Evolutionary conservation across 768 basidiomycete species (phyloP).

Genomic region (Kwoniella sp.): DNA sequence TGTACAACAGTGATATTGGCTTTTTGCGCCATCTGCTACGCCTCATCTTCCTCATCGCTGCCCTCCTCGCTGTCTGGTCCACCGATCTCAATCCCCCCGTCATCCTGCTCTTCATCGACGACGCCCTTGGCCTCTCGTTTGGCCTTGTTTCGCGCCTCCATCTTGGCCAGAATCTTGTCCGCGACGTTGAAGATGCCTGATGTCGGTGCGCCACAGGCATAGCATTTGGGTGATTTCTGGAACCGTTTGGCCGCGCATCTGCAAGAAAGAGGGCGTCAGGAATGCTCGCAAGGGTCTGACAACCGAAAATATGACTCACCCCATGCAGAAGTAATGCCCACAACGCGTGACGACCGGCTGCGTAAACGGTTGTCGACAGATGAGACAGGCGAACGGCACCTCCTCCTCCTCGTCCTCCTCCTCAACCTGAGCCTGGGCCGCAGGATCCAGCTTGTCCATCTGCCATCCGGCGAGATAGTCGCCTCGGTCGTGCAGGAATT

Average conservation of each 20-base stretch:
- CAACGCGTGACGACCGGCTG: slow-evolving; percentile 95
- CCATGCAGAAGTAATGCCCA: slow-evolving; percentile 91
- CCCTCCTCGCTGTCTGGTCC: slow-evolving; percentile 21
- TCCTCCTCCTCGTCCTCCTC: slow-evolving; percentile 65
- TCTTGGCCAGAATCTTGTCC: slow-evolving; percentile 86
- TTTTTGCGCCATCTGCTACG: background rate
- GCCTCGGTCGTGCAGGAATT: slow-evolving; percentile 96
- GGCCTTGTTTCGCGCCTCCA: slow-evolving; percentile 66
- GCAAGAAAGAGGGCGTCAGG: background rate
- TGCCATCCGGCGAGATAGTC: slow-evolving; percentile 94
- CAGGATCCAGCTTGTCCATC: slow-evolving; percentile 82
- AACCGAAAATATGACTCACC: slow-evolving; percentile 45
- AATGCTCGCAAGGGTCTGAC: background rate
- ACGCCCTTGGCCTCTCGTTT: slow-evolving; percentile 54
- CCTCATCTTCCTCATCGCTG: slow-evolving; percentile 18
- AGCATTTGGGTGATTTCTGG: slow-evolving; percentile 80
- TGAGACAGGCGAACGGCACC: slow-evolving; percentile 95
- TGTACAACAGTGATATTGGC: background rate
- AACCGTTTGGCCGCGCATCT: slow-evolving; percentile 90
- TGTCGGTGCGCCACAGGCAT: slow-evolving; percentile 87
- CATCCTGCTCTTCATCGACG: slow-evolving; percentile 39
- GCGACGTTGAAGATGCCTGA: slow-evolving; percentile 89
- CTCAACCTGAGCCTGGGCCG: slow-evolving; percentile 52
- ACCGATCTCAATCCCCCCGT: slow-evolving; percentile 45
- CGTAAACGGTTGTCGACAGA: slow-evolving; percentile 89